Percentiles rank a stretch among this genome's conserved stretches.
phyloP scores from a whole-genome alignment of 2,329 filamentous ascomycete genomes.

The Aspergillus arachidicola region DNA sequence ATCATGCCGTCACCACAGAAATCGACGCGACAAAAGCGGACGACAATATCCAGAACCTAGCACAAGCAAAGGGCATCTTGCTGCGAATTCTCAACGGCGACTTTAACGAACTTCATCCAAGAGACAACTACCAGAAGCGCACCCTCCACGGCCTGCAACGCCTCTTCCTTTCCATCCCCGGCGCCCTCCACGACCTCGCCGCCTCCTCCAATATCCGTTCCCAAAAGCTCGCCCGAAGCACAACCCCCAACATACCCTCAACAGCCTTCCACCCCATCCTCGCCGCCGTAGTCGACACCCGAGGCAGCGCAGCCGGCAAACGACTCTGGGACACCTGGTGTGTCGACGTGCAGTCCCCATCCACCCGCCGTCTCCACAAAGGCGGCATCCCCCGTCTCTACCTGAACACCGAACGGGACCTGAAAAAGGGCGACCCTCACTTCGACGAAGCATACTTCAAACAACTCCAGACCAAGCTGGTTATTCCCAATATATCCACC shows the following conservation, averaged over 20 bases:
- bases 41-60: conserved; percentile 22
- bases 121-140: conserved; percentile 30
- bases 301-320: conserved; percentile 52
- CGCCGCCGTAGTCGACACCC: conserved; percentile 54
- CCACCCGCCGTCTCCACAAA: conserved; percentile 24
- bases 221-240: conserved; percentile 17
- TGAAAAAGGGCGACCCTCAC: conserved; percentile 24
- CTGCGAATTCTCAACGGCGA: conserved; percentile 37
- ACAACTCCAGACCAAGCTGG: conserved; percentile 30
- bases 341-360: conserved; percentile 27
- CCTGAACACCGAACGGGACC: conserved; percentile 24
- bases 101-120: conserved; percentile 31
- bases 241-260: conserved; percentile 34
- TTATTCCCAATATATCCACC: conserved; percentile 37
- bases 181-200: conserved; percentile 33
- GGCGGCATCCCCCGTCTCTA: conserved; percentile 34
- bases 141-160: conserved; percentile 32
- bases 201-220: conserved; percentile 20
- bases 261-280: conserved; percentile 57
- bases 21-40: conserved; percentile 10
- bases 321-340: conserved; percentile 54
- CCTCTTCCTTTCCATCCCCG: conserved; percentile 36
- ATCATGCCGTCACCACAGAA: conserved; percentile 24
- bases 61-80: conserved; percentile 34
- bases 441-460: conserved; percentile 30